Evolutionary conservation across 2,329 filamentous ascomycete species (phyloP).

Genomic region (Xylaria sp.): DNA sequence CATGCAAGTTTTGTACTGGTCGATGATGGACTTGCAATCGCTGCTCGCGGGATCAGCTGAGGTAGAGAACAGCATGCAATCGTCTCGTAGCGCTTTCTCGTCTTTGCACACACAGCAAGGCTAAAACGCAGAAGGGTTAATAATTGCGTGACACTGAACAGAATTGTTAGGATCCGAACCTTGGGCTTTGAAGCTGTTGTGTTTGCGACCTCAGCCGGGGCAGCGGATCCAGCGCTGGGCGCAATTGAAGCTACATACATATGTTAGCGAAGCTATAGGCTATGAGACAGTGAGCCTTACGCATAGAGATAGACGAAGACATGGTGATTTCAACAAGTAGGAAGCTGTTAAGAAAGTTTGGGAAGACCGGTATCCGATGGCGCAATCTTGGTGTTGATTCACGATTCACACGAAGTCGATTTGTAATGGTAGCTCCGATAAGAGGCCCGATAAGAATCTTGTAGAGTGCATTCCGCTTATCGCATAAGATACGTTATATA

Average conservation of each 20-base stretch:
- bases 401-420: constrained; percentile 20
- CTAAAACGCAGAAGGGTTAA: constrained; percentile 58
- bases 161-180: constrained; percentile 37
- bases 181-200: constrained; percentile 49
- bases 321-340: constrained; percentile 32
- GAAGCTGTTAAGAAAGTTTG: constrained; percentile 9
- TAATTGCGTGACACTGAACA: neutral
- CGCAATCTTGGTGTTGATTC: constrained; percentile 3
- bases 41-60: constrained; percentile 80
- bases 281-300: constrained; percentile 36
- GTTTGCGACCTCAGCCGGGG: constrained; percentile 38
- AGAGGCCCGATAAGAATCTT: constrained; percentile 13
- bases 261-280: constrained; percentile 33
- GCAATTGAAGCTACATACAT: constrained; percentile 44
- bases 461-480: neutral
- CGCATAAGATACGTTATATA: neutral
- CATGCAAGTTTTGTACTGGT: constrained; percentile 93
- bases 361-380: constrained; percentile 25
- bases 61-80: constrained; percentile 98
- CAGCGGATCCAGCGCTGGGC: constrained; percentile 43
- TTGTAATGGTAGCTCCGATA: constrained; percentile 33
- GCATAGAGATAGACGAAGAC: constrained; percentile 38
- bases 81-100: constrained; percentile 91
- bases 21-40: constrained; percentile 85
- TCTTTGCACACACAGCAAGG: constrained; percentile 98